Conservation (phyloP, 108 stramenopile species). For the Cyclotella atomus region DNA sequence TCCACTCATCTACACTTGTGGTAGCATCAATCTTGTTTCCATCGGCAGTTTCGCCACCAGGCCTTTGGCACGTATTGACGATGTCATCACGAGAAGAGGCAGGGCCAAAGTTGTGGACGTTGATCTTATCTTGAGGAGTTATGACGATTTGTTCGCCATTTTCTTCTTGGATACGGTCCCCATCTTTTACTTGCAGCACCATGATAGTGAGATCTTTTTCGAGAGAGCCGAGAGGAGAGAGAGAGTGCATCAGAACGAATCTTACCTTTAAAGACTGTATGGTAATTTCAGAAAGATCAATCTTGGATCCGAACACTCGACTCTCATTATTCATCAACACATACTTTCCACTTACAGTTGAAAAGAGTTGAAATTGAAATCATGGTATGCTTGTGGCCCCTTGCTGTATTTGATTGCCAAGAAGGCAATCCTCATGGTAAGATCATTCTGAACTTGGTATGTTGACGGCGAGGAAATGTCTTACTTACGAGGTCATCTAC, state of each 20-base stretch:
- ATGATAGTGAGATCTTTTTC: neutral
- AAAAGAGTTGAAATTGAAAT: neutral
- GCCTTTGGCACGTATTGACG: constrained; percentile 31
- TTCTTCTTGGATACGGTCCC: constrained; percentile 8
- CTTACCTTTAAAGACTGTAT: no score
- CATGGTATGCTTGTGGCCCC: constrained; percentile 7
- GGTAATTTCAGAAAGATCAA: no score
- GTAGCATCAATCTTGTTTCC: constrained; percentile 31
- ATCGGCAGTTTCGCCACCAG: constrained; percentile 40
- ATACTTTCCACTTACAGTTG: neutral
- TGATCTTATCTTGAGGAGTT: neutral
- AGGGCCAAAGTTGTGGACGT: constrained; percentile 20
- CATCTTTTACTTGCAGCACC: neutral
- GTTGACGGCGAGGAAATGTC: no score
- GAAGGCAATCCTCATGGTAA: constrained; percentile 1
- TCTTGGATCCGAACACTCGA: no score
- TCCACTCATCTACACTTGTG: constrained; percentile 40
- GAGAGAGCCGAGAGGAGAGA: neutral
- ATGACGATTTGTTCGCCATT: constrained; percentile 12
- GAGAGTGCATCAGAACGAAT: no score
- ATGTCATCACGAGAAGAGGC: constrained; percentile 18
- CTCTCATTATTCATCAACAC: no score
- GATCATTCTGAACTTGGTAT: no score
- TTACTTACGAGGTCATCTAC: no score
- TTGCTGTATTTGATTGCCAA: constrained; percentile 15